Conservation (phyloP, 345 rosid species). For the Lagerstroemia speciosa region DNA sequence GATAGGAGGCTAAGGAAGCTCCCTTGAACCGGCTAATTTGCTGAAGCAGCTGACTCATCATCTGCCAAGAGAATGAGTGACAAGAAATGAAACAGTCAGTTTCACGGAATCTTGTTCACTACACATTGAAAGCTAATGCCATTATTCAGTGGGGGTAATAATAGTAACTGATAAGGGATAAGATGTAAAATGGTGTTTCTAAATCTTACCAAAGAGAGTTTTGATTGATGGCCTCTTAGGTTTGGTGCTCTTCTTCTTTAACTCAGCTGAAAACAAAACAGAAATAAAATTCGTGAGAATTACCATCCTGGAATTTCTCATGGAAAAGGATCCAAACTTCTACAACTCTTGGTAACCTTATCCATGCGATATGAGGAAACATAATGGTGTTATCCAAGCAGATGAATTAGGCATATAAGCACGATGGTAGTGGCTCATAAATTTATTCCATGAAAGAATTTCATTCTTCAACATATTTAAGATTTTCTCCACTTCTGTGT, state of each 20-base stretch:
- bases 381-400: no score
- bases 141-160: background rate
- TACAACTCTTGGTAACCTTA: background rate
- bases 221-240: slow-evolving; percentile 88
- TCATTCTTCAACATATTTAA: background rate
- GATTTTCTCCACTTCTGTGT: background rate
- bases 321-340: background rate
- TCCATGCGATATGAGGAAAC: no score
- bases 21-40: slow-evolving; percentile 52
- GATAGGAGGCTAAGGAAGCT: slow-evolving; percentile 80
- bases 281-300: background rate
- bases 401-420: no score
- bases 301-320: background rate
- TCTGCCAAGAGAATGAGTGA: slow-evolving; percentile 33
- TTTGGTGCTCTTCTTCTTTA: slow-evolving; percentile 80
- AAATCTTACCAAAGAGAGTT: slow-evolving; percentile 78
- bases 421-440: no score
- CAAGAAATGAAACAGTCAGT: background rate
- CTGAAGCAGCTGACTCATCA: slow-evolving; percentile 51
- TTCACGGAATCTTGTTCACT: background rate
- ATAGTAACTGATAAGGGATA: background rate
- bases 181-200: background rate
- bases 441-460: background rate
- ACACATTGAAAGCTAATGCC: background rate
- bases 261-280: slow-evolving; percentile 41